Evolutionary conservation across 1,139 yeast genomes (phyloP).

Genomic region (Debaryomyces psychrophilus): DNA sequence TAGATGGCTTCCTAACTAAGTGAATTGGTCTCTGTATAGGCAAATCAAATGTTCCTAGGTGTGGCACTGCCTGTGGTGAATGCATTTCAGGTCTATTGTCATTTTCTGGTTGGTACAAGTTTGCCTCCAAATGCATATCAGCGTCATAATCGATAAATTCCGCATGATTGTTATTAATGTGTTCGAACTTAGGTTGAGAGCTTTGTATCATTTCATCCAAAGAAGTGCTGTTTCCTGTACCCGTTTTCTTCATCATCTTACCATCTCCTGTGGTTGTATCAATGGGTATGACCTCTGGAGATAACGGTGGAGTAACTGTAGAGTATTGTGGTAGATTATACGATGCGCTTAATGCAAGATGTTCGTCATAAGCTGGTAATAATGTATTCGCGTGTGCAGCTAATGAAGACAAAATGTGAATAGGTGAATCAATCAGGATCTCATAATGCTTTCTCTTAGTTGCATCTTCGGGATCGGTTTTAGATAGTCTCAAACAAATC

Average conservation of each 20-base stretch:
- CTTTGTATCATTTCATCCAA: conserved; percentile 16
- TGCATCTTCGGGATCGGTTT: conserved; percentile 56
- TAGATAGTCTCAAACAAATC: conserved; percentile 76
- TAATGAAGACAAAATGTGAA: conserved; percentile 65
- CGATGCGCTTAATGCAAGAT: conserved; percentile 20
- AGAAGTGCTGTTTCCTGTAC: conserved; percentile 13
- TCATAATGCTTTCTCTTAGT: conserved; percentile 83
- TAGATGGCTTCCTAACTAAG: conserved; percentile 38
- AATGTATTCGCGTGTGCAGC: conserved; percentile 78
- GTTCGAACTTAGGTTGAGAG: conserved; percentile 29
- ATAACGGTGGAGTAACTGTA: conserved; percentile 40
- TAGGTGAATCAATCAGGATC: conserved; percentile 88
- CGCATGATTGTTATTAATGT: conserved; percentile 33
- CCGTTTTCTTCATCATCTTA: background rate
- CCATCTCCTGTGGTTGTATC: conserved; percentile 28
- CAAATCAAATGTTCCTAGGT: conserved; percentile 38
- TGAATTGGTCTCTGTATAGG: conserved; percentile 42
- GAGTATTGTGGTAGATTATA: conserved; percentile 26
- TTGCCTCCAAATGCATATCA: conserved; percentile 57
- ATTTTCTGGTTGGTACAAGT: conserved; percentile 62
- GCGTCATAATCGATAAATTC: conserved; percentile 46
- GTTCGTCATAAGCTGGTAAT: conserved; percentile 56
- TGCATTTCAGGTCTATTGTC: conserved; percentile 35
- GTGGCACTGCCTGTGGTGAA: conserved; percentile 64
- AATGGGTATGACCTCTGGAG: conserved; percentile 59